A percentile compares a stretch with the other conserved stretches of the same genome.
These are phyloP conservation scores for Centella asiatica DNA, from an alignment of 129 eudicot species.

Conservation along the genomic window DNA sequence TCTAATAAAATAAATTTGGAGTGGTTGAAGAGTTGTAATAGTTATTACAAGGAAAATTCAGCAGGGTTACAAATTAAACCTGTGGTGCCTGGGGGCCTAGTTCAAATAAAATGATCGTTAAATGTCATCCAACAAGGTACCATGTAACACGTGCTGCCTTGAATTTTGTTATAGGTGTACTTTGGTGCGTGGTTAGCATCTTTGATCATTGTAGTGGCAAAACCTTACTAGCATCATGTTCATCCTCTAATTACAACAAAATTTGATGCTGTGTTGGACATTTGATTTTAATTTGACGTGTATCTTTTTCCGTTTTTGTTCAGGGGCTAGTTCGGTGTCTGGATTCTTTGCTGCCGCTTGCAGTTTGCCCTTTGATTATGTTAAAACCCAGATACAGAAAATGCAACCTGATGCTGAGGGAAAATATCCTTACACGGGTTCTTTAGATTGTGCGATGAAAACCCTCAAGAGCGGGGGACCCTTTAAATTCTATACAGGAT, in stretches of 20 bases:
- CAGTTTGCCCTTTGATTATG: constrained; percentile 85
- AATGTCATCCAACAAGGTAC: too few relatives aligned
- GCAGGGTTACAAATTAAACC: too few relatives aligned
- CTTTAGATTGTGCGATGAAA: constrained; percentile 79
- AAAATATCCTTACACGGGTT: constrained; percentile 68
- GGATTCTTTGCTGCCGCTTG: constrained; percentile 92
- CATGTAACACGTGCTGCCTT: too few relatives aligned
- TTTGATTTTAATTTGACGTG: not conserved
- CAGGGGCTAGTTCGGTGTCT: constrained; percentile 87
- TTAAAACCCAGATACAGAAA: constrained; percentile 81
- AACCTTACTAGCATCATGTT: not conserved
- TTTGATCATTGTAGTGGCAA: not conserved
- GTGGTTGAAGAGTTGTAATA: too few relatives aligned
- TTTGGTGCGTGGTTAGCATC: not conserved
- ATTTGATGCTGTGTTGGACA: not conserved
- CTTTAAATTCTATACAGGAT: constrained; percentile 75
- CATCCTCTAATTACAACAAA: too few relatives aligned
- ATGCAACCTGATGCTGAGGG: constrained; percentile 93
- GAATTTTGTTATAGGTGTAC: not conserved
- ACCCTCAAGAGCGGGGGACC: constrained; percentile 85
- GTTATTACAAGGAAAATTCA: too few relatives aligned
- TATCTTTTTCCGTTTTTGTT: not conserved
- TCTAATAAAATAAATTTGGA: too few relatives aligned
- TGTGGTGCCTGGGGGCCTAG: too few relatives aligned
- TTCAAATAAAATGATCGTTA: too few relatives aligned